Conservation (phyloP, 1,284 basidiomycete species). For the Earliella scabrosa region DNA sequence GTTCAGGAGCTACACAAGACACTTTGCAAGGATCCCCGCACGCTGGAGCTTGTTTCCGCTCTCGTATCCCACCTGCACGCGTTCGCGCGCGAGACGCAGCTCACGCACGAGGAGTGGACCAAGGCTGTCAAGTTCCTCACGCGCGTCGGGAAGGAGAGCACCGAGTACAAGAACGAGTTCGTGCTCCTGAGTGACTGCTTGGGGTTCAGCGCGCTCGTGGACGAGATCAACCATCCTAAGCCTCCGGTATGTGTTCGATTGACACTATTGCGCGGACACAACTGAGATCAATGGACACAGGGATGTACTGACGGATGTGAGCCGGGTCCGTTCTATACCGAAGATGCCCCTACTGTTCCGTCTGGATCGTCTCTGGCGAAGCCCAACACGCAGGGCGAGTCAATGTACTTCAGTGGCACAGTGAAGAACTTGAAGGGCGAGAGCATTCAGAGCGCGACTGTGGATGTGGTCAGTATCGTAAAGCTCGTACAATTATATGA, state of each 20-base stretch:
- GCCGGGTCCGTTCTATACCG: slow-evolving; percentile 44
- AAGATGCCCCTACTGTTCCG: slow-evolving; percentile 40
- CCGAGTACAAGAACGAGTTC: slow-evolving; percentile 45
- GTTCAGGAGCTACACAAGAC: slow-evolving; percentile 38
- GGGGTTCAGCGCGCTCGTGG: slow-evolving; percentile 44
- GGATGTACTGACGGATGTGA: slow-evolving; percentile 45
- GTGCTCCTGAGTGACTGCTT: slow-evolving; percentile 46
- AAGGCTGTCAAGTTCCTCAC: slow-evolving; percentile 40
- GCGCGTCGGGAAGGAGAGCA: slow-evolving; percentile 42
- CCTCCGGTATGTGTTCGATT: slow-evolving; percentile 33
- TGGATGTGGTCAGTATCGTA: slow-evolving; percentile 38
- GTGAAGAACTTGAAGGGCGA: slow-evolving; percentile 42
- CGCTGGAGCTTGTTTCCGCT: slow-evolving; percentile 39
- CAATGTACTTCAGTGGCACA: slow-evolving; percentile 40
- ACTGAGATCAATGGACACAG: slow-evolving; percentile 11
- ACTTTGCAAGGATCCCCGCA: slow-evolving; percentile 40
- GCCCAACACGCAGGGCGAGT: slow-evolving; percentile 38
- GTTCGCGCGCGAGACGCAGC: slow-evolving; percentile 43
- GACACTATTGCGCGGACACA: too few relatives aligned
- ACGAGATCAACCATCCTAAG: slow-evolving; percentile 44
- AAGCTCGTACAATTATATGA: not conserved
- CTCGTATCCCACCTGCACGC: slow-evolving; percentile 45
- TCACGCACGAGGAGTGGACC: slow-evolving; percentile 44
- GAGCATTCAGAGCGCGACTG: slow-evolving; percentile 38
- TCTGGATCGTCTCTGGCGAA: slow-evolving; percentile 42